A percentile compares a stretch with the other conserved stretches of the same genome.
Evolutionary conservation across 2,329 filamentous ascomycete species (phyloP).

Genomic region (Aspergillus cejpii): DNA sequence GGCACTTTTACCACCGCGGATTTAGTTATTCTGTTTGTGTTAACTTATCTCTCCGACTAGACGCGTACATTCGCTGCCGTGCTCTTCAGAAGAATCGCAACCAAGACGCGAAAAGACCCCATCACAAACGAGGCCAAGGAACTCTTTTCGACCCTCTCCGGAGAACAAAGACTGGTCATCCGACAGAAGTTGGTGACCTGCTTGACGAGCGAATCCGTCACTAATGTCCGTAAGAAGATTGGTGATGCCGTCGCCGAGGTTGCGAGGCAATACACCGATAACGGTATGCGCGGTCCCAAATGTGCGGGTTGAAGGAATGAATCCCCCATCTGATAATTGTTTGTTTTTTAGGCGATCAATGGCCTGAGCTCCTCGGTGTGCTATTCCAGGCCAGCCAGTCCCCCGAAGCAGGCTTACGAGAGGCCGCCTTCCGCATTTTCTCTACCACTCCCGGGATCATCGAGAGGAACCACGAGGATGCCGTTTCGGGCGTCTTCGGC

Average conservation of each 20-base stretch:
- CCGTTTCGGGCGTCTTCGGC: slow-evolving; percentile 80
- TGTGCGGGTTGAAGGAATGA: background rate
- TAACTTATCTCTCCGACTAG: slow-evolving; percentile 42
- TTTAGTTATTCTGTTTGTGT: background rate
- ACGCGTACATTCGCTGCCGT: slow-evolving; percentile 86
- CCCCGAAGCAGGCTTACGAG: slow-evolving; percentile 71
- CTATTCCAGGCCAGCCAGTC: slow-evolving; percentile 90
- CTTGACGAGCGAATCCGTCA: slow-evolving; percentile 64
- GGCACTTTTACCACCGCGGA: background rate
- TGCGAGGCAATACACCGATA: slow-evolving; percentile 89
- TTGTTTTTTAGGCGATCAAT: slow-evolving; percentile 60
- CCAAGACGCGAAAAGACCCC: slow-evolving; percentile 71
- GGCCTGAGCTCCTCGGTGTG: slow-evolving; percentile 79
- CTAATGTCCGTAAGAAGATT: slow-evolving; percentile 82
- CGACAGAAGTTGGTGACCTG: slow-evolving; percentile 75
- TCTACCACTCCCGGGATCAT: slow-evolving; percentile 92
- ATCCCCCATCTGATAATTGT: slow-evolving; percentile 6
- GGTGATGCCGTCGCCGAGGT: slow-evolving; percentile 96
- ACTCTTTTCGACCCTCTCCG: slow-evolving; percentile 72
- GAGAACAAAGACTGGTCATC: slow-evolving; percentile 69
- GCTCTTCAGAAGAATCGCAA: slow-evolving; percentile 87
- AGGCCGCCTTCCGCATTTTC: slow-evolving; percentile 92
- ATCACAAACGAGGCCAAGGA: slow-evolving; percentile 66
- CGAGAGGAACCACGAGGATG: slow-evolving; percentile 87
- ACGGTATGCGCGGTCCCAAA: slow-evolving; percentile 55